These are phyloP conservation scores for Phytopythium aichiense DNA, from an alignment of 352 stramenopile species.

Conservation along the genomic window DNA sequence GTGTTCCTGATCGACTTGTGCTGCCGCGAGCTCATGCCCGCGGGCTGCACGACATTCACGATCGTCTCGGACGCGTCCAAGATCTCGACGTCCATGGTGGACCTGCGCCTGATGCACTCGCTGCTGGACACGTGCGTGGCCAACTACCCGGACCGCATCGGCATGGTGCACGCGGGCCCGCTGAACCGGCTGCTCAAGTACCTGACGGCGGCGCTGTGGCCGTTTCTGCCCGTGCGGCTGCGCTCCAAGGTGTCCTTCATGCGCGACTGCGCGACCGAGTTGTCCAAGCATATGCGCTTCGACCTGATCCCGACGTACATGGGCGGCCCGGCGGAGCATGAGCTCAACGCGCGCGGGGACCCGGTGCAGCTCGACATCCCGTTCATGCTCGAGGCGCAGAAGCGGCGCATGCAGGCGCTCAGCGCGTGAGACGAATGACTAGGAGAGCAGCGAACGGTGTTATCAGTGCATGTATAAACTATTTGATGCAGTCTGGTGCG, in stretches of 20 bases:
- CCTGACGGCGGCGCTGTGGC: slow-evolving; percentile 47
- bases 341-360: slow-evolving; percentile 19
- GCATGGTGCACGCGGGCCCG: slow-evolving; percentile 49
- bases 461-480: slow-evolving; percentile 1
- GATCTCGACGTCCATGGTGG: slow-evolving; percentile 41
- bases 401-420: slow-evolving; percentile 37
- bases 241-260: slow-evolving; percentile 61
- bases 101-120: slow-evolving; percentile 57
- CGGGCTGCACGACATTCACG: slow-evolving; percentile 53
- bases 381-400: slow-evolving; percentile 57
- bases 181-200: slow-evolving; percentile 55
- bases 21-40: slow-evolving; percentile 50
- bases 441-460: background rate
- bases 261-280: slow-evolving; percentile 41
- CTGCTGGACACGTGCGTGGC: slow-evolving; percentile 59
- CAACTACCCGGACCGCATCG: slow-evolving; percentile 67
- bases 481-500: background rate
- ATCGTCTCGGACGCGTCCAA: slow-evolving; percentile 54
- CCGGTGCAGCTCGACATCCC: slow-evolving; percentile 34
- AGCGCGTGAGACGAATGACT: slow-evolving; percentile 10
- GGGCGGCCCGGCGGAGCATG: slow-evolving; percentile 35
- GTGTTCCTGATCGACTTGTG: slow-evolving; percentile 56
- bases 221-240: slow-evolving; percentile 47
- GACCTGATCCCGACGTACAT: slow-evolving; percentile 53
- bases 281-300: slow-evolving; percentile 56